Base-by-base conservation (phyloP, 1,284 basidiomycete genomes). In the Moesziomyces parantarcticus region DNA sequence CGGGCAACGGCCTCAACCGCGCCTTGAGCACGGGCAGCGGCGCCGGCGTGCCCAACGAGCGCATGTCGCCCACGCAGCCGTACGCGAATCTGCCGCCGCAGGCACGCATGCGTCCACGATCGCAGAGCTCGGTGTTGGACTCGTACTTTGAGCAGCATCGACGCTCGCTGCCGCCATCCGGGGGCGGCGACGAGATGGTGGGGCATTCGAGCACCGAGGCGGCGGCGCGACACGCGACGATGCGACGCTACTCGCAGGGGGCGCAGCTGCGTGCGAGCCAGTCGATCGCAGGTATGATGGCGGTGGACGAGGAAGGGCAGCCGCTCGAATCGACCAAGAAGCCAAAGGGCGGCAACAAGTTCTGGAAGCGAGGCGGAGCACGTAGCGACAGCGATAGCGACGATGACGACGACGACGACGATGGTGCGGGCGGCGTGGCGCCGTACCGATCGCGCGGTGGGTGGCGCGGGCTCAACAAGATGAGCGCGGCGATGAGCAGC, bases 391-490 rank as follows among this genome's bases (percentile, higher is more conserved):
- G 51, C n/a, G 68, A 65, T 39, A 63, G 53, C 47, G 66, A 68
- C 48, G 56, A 62, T 40, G 59, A 63, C 25, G 60, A 69, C n/a
- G 58, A 54, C 21, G 59, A 66, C 25, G 51, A 42, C 13, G 69
- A 52, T 22, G 56, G 46, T 21, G 53, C 18, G 13, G 44, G 58
- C 11, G 60, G 49, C 9, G 21, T 34, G 13, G 57, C 47, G 16
- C 47, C 57, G 13, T 65, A 60, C 55, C 43, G 57, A 22, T 58
- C 60, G 18, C 65, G 63, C 5, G 74, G 74, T 13, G 59, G 64
- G 9, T 79, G 77, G 77, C 56, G 58, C n/a, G 77, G 77, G 9
- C 44, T 76, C 36, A 75, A 63, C 45, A 76, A 74, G 74, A 79
- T 79, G 74, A 59, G 50, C 20, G 74, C 70, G 0, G 76, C 76